Conservation (phyloP, 2,329 filamentous ascomycete genomes). For the Trichophyton rubrum region DNA sequence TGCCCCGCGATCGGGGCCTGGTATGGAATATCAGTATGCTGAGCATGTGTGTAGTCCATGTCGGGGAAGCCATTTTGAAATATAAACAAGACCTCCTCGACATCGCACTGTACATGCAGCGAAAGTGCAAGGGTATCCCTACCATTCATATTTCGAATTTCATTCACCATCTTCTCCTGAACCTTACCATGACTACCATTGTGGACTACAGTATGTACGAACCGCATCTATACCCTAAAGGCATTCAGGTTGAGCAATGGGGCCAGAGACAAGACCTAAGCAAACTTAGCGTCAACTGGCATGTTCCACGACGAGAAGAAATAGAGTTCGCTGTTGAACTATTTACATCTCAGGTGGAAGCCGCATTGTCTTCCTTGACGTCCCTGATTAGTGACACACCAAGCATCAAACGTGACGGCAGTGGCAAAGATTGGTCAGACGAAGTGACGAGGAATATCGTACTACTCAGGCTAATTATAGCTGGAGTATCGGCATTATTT, state of each 20-base stretch:
- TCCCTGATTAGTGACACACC: conserved; percentile 71
- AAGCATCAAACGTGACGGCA: conserved; percentile 77
- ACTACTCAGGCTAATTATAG: conserved; percentile 75
- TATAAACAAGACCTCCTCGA: conserved; percentile 83
- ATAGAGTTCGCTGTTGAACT: conserved; percentile 80
- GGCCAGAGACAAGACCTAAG: conserved; percentile 61
- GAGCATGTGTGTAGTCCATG: conserved; percentile 95
- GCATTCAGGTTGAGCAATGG: conserved; percentile 71
- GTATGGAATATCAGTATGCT: conserved; percentile 97
- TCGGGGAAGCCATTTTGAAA: conserved; percentile 75
- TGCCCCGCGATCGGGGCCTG: conserved; percentile 80
- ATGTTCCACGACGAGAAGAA: conserved; percentile 67
- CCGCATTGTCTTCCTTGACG: conserved; percentile 60
- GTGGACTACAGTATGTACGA: conserved; percentile 83
- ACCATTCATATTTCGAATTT: conserved; percentile 96
- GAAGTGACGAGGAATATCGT: conserved; percentile 85
- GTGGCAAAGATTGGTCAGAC: conserved; percentile 98
- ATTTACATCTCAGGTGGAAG: conserved; percentile 70
- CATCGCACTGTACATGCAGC: conserved; percentile 91
- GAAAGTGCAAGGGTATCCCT: conserved; percentile 83
- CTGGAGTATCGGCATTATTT: conserved; percentile 80
- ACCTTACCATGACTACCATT: conserved; percentile 87
- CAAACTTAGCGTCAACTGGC: conserved; percentile 79
- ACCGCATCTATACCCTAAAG: conserved; percentile 55
- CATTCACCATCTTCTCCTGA: conserved; percentile 89